A percentile compares a stretch with the other conserved stretches of the same genome.
Conservation (phyloP, 2,329 filamentous ascomycete genomes). For the Monosporascus sp. region DNA sequence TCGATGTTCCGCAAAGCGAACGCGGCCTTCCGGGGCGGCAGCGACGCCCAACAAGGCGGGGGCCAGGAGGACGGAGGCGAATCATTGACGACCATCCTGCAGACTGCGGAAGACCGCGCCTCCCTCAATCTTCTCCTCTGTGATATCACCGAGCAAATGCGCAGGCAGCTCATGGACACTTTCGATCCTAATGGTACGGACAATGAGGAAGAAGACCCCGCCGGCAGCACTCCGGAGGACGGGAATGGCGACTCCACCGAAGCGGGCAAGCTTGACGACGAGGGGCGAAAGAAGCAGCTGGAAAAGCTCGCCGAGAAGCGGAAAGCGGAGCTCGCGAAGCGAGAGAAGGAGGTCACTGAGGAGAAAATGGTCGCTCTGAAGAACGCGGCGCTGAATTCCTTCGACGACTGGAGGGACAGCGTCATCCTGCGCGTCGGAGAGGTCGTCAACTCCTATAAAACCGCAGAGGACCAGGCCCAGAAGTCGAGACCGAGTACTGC, state of each 20-base stretch:
- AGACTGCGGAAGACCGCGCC: slow-evolving; percentile 18
- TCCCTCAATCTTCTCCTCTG: slow-evolving; percentile 20
- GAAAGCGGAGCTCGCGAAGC: slow-evolving; percentile 14
- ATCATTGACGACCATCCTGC: slow-evolving; percentile 19
- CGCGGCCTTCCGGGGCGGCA: slow-evolving; percentile 11
- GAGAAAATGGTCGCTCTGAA: slow-evolving; percentile 20
- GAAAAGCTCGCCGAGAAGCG: slow-evolving; percentile 12
- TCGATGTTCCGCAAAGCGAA: slow-evolving; percentile 19
- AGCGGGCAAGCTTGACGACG: slow-evolving; percentile 1
- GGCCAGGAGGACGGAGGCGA: slow-evolving; percentile 17
- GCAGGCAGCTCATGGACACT: slow-evolving; percentile 13
- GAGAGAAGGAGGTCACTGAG: slow-evolving; percentile 19
- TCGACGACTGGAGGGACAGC: slow-evolving; percentile 24
- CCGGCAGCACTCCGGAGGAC: background rate
- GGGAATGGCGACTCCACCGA: background rate
- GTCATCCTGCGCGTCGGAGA: slow-evolving; percentile 24
- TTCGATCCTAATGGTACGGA: slow-evolving; percentile 19
- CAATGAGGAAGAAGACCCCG: slow-evolving; percentile 2
- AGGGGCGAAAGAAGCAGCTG: slow-evolving; percentile 4
- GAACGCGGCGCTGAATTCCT: slow-evolving; percentile 19
- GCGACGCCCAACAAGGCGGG: slow-evolving; percentile 5
- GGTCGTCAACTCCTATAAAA: slow-evolving; percentile 19
- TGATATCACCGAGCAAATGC: slow-evolving; percentile 21
- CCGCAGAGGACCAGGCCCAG: slow-evolving; percentile 12
- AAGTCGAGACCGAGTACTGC: slow-evolving; percentile 11